Percentiles rank a stretch among this genome's conserved stretches.
phyloP scores from a whole-genome alignment of 768 basidiomycete genomes.

The Amanita rimosa region DNA sequence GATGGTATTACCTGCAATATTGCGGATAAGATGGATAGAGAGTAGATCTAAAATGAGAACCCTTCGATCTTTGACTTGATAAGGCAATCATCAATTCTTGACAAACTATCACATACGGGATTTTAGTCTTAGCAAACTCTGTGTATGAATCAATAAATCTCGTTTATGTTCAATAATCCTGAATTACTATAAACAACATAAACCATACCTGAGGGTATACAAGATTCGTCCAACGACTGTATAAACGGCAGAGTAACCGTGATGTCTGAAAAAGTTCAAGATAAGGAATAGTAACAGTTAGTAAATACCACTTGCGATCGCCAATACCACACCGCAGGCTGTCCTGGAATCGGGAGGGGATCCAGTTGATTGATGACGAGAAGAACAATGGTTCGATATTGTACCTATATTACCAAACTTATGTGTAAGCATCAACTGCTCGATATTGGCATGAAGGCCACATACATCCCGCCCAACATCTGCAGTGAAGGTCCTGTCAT shows the following conservation, averaged over 20 bases:
- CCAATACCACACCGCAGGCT: no score
- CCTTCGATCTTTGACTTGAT: conserved; percentile 13
- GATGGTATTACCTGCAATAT: conserved; percentile 31
- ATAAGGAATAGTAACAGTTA: neutral
- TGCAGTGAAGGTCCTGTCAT: conserved; percentile 41
- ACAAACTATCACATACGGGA: neutral
- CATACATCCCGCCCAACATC: conserved; percentile 49
- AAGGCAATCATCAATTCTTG: no score
- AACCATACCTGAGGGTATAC: conserved; percentile 4
- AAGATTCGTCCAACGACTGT: conserved; percentile 23
- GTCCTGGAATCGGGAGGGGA: no score
- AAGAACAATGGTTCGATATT: conserved; percentile 59
- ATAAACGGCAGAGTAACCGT: conserved; percentile 48
- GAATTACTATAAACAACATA: no score
- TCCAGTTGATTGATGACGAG: conserved; percentile 56
- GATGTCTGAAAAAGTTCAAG: conserved; percentile 27
- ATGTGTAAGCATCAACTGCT: no score
- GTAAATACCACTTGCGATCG: no score
- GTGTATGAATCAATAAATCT: conserved; percentile 23
- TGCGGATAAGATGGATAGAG: conserved; percentile 36
- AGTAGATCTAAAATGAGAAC: conserved; percentile 34
- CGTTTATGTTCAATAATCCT: neutral
- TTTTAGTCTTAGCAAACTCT: conserved; percentile 19
- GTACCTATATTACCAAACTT: conserved; percentile 23
- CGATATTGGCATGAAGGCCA: neutral